Evolutionary conservation across 805 yeast genomes (phyloP).

Genomic region (Wickerhamomyces xylosicus): DNA sequence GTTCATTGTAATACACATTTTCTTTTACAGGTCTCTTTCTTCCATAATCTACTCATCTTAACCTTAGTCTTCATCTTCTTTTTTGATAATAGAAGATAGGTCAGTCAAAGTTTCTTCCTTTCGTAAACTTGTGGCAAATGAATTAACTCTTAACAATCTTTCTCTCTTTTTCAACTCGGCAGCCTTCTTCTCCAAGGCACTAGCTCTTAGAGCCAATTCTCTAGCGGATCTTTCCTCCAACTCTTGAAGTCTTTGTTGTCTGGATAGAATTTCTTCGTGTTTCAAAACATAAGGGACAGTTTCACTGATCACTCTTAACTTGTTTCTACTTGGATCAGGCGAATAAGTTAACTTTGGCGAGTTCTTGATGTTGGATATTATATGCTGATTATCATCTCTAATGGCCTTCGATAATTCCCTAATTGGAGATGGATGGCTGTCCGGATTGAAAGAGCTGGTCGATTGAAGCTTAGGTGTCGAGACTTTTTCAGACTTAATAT

Average conservation of each 20-base stretch:
- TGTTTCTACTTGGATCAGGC: slow-evolving; percentile 39
- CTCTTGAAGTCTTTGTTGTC: slow-evolving; percentile 72
- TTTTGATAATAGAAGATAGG: slow-evolving; percentile 32
- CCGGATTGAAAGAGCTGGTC: slow-evolving; percentile 9
- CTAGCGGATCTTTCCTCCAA: slow-evolving; percentile 69
- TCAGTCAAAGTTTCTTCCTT: slow-evolving; percentile 49
- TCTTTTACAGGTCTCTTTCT: not conserved
- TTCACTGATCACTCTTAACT: slow-evolving; percentile 68
- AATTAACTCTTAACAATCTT: slow-evolving; percentile 29
- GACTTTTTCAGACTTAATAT: not conserved
- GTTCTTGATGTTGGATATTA: slow-evolving; percentile 25
- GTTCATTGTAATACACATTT: too few relatives aligned
- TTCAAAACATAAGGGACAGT: slow-evolving; percentile 78
- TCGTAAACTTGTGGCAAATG: slow-evolving; percentile 20
- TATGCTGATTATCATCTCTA: slow-evolving; percentile 27
- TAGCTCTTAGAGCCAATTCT: slow-evolving; percentile 66
- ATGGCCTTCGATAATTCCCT: slow-evolving; percentile 26
- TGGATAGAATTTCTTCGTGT: slow-evolving; percentile 64
- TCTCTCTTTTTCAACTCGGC: slow-evolving; percentile 55
- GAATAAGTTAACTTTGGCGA: slow-evolving; percentile 23
- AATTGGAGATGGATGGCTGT: slow-evolving; percentile 24
- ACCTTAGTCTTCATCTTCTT: slow-evolving; percentile 4
- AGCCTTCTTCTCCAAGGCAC: slow-evolving; percentile 65
- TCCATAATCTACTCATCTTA: not conserved
- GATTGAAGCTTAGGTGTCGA: slow-evolving; percentile 11